Percentiles rank a stretch among this genome's conserved stretches.
Evolutionary conservation across 805 yeast genomes (phyloP).

Genomic region (Candida ficus): DNA sequence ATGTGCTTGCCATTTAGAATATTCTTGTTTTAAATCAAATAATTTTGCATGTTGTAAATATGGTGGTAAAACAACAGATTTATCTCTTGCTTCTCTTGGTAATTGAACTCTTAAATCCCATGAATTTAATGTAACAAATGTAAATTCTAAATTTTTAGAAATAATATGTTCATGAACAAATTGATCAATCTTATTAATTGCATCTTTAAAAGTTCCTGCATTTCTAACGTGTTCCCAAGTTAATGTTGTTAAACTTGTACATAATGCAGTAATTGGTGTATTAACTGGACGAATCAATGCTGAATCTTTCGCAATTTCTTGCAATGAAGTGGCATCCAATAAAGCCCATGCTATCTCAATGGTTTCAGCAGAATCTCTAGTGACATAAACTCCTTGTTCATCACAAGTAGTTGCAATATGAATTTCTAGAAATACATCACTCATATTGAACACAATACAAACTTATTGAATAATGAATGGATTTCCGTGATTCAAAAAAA

Average conservation of each 20-base stretch:
- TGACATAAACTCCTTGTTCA: conserved; percentile 50
- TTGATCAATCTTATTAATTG: conserved; percentile 49
- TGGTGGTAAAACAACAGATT: conserved; percentile 63
- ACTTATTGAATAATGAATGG: neutral
- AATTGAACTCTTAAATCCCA: conserved; percentile 75
- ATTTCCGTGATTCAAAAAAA: too few relatives aligned
- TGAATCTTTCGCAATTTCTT: conserved; percentile 37
- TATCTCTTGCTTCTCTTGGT: conserved; percentile 77
- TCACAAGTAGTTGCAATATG: conserved; percentile 65
- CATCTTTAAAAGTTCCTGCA: conserved; percentile 59
- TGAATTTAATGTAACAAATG: conserved; percentile 60
- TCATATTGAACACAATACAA: conserved; percentile 10
- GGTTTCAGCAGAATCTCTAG: conserved; percentile 65
- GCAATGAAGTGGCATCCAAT: conserved; percentile 48
- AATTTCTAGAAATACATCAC: conserved; percentile 53
- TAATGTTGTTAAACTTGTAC: conserved; percentile 46
- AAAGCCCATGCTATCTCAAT: conserved; percentile 65
- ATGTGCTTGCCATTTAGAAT: conserved; percentile 61
- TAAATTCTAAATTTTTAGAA: conserved; percentile 43
- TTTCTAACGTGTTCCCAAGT: conserved; percentile 57
- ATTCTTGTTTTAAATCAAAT: conserved; percentile 75
- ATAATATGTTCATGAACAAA: conserved; percentile 41
- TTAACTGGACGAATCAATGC: conserved; percentile 54
- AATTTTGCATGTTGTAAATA: conserved; percentile 71
- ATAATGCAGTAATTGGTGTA: conserved; percentile 59